Evolutionary conservation across 2,329 filamentous ascomycete genomes (phyloP), one percentile per base, ranked within the genome.

Genomic region (Mycosphaerelloides madeirae): DNA sequence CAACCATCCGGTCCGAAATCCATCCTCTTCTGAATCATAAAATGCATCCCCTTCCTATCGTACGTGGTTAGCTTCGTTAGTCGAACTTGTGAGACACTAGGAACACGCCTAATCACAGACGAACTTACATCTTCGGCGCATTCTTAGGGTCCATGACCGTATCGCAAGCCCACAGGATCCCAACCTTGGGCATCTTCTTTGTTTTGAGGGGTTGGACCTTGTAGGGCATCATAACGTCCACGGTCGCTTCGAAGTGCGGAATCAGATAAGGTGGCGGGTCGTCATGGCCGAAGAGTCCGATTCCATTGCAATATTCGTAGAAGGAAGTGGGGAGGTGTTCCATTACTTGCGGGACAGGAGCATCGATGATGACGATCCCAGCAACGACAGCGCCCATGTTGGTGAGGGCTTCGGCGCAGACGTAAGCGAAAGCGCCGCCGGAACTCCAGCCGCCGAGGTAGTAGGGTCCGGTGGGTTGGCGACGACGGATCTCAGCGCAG

Each of bases 271-370:
- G 64, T 2, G 73, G 72, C 3, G 68, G 38, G 40, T 43, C 29
- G 28, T 46, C 9, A 22, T 29, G 39, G 25, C 20, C 20, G 12
- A 43, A 43, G 12, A 43, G 16, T 2, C 38, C 38, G 8, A 37
- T 29, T 3, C 18, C 18, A 6, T 37, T 42, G 32, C 39, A 41
- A 11, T 42, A 19, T 43, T 70, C 63, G 57, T 76, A 75, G 13
- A 77, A 63, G 25, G 67, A 65, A n/a, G 65, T 60, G 3, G 85
- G 85, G 1, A 85, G 75, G 15, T 80, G 39, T 31, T 44, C 42
- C 42, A 44, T 44, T 4, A 34, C 29, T 32, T 43, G 42, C 46
- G 31, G 41, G 19, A 45, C 70, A 12, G 60, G 59, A 8, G 50
- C 39, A 40, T 64, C 61, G 29, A 64, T 37, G 3, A 63, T 44